Conservation (phyloP, 1,284 basidiomycete genomes). For the Ceratobasidium sp. region DNA sequence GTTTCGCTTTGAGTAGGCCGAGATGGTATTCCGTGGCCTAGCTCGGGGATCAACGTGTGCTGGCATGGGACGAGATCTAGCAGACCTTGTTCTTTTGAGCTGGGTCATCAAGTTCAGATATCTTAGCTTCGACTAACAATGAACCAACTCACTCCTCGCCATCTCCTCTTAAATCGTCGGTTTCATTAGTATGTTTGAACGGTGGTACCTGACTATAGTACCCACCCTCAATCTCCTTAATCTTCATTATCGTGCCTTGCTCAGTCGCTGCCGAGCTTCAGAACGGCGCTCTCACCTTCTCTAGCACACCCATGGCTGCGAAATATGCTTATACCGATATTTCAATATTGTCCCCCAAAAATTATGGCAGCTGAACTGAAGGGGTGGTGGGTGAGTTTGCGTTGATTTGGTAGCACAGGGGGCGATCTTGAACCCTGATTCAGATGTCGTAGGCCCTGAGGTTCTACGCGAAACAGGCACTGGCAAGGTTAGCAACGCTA, state of each 20-base stretch:
- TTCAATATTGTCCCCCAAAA: background rate
- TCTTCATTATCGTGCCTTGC: conserved; percentile 60
- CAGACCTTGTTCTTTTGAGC: conserved; percentile 91
- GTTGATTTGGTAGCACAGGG: background rate
- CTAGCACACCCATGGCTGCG: conserved; percentile 80
- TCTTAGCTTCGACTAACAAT: conserved; percentile 13
- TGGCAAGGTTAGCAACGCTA: conserved; percentile 4
- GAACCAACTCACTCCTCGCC: conserved; percentile 77
- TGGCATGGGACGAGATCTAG: too few species aligned
- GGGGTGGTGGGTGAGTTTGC: conserved; percentile 19
- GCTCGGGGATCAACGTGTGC: background rate
- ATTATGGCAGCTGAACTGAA: background rate
- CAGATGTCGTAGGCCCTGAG: conserved; percentile 5
- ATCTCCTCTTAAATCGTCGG: conserved; percentile 80
- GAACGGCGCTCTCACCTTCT: conserved; percentile 69
- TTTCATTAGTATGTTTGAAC: conserved; percentile 10
- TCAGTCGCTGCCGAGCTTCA: background rate
- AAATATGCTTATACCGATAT: background rate
- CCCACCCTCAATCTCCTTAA: conserved; percentile 93
- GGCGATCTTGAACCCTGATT: conserved; percentile 10
- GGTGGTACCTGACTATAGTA: conserved; percentile 11
- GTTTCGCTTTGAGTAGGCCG: conserved; percentile 85
- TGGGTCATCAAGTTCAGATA: conserved; percentile 52
- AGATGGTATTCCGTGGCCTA: conserved; percentile 93
- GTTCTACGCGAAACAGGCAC: background rate